These are phyloP conservation scores for Pseudogymnoascus sp. DNA, from an alignment of 2,329 filamentous ascomycete species.

Conservation along the genomic window DNA sequence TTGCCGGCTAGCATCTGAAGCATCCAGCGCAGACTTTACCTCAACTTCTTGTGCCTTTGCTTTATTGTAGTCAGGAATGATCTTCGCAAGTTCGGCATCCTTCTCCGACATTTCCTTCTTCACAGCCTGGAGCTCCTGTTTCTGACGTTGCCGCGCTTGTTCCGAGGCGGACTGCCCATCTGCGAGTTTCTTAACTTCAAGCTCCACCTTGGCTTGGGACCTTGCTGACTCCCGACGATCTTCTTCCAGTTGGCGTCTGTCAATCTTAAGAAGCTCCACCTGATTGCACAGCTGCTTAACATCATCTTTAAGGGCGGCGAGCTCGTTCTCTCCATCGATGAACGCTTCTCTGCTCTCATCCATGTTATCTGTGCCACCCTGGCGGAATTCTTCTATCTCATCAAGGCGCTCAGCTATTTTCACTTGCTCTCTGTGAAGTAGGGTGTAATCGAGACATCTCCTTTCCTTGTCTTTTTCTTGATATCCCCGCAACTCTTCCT, in stretches of 20 bases:
- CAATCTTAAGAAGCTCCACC: constrained; percentile 75
- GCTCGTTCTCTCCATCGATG: constrained; percentile 68
- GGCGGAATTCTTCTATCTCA: constrained; percentile 72
- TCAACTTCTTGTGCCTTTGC: constrained; percentile 66
- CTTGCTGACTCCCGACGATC: constrained; percentile 79
- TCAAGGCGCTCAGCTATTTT: constrained; percentile 71
- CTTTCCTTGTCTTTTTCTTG: constrained; percentile 93
- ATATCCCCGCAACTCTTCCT: constrained; percentile 87
- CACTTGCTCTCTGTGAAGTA: constrained; percentile 82
- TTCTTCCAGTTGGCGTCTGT: constrained; percentile 80
- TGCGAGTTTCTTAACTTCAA: constrained; percentile 74
- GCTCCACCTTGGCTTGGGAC: constrained; percentile 73
- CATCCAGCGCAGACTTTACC: constrained; percentile 64
- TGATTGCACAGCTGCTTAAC: constrained; percentile 75
- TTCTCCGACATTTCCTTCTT: constrained; percentile 67
- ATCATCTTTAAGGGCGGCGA: constrained; percentile 68
- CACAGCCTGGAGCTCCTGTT: constrained; percentile 64
- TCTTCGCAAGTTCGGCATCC: constrained; percentile 64
- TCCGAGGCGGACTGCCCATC: constrained; percentile 76
- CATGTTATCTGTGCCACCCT: constrained; percentile 75
- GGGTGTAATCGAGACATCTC: constrained; percentile 87
- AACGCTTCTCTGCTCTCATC: constrained; percentile 75
- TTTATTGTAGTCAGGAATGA: constrained; percentile 71
- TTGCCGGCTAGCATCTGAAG: constrained; percentile 66
- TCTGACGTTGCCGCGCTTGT: constrained; percentile 62